Percentiles rank a stretch among this genome's conserved stretches.
phyloP scores from a whole-genome alignment of 306 rosid genomes.

The Medicago arabica region DNA sequence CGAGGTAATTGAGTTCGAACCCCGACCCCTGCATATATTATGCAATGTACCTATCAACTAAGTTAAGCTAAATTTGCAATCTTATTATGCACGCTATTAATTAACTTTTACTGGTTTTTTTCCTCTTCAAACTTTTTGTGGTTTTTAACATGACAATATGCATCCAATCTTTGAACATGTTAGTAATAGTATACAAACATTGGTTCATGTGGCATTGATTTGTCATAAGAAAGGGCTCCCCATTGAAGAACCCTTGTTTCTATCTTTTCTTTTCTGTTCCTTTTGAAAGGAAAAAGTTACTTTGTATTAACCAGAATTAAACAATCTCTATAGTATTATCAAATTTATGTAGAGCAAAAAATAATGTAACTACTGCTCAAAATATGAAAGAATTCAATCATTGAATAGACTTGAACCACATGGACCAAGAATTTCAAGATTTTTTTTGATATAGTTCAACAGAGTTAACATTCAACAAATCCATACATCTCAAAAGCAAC shows the following conservation, averaged over 20 bases:
- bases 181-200: too few species aligned
- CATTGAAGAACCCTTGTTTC: neutral
- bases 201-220: too few species aligned
- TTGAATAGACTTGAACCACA: neutral
- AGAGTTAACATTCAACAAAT: slow-evolving; percentile 23
- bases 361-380: slow-evolving; percentile 13
- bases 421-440: slow-evolving; percentile 17
- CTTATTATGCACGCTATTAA: too few species aligned
- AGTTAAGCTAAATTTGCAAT: too few species aligned
- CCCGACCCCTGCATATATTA: too few species aligned
- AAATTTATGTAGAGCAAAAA: neutral
- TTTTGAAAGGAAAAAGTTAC: neutral
- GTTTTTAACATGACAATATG: too few species aligned
- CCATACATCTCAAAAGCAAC: slow-evolving; percentile 23
- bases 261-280: neutral
- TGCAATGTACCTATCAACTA: too few species aligned
- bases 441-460: slow-evolving; percentile 7
- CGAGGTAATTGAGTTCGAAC: too few species aligned
- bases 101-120: too few species aligned
- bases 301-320: neutral
- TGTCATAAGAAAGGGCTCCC: too few species aligned
- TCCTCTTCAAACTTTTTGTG: too few species aligned
- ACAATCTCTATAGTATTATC: neutral
- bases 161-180: too few species aligned
- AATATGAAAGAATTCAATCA: neutral